Conservation (phyloP, 371 early-diverging fungal species). For the Mucor indicus region DNA sequence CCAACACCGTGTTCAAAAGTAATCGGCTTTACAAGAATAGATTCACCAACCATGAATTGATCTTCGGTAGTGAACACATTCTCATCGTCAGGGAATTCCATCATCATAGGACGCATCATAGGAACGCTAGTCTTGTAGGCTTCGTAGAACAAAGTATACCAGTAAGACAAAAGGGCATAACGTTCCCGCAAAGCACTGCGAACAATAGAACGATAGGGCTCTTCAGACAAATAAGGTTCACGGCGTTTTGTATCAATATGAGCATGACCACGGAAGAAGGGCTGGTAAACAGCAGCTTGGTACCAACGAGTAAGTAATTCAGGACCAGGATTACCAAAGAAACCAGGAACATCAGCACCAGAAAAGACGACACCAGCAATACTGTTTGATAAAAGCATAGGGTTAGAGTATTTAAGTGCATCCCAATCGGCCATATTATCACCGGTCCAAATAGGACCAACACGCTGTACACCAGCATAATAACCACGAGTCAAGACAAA, state of each 20-base stretch:
- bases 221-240: conserved; percentile 94
- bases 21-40: conserved; percentile 78
- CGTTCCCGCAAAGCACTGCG: conserved; percentile 72
- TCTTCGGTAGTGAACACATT: conserved; percentile 71
- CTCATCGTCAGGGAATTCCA: conserved; percentile 79
- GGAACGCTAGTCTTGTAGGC: conserved; percentile 65
- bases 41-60: conserved; percentile 80
- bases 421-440: conserved; percentile 88
- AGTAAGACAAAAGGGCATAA: conserved; percentile 76
- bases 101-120: conserved; percentile 82
- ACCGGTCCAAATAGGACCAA: conserved; percentile 92
- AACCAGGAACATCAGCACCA: conserved; percentile 93
- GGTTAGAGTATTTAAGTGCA: conserved; percentile 69
- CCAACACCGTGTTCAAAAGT: conserved; percentile 47
- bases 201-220: conserved; percentile 68
- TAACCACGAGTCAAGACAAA: conserved; percentile 90
- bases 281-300: conserved; percentile 86
- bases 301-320: conserved; percentile 89
- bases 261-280: conserved; percentile 93
- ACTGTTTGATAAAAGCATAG: conserved; percentile 79
- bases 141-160: conserved; percentile 82
- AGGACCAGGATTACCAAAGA: conserved; percentile 83
- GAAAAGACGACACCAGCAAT: conserved; percentile 75
- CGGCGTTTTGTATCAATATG: conserved; percentile 94
- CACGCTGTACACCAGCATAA: conserved; percentile 85